phyloP scores from a whole-genome alignment of 192 early-diverging fungal genomes.

The Backusella macrospora region DNA sequence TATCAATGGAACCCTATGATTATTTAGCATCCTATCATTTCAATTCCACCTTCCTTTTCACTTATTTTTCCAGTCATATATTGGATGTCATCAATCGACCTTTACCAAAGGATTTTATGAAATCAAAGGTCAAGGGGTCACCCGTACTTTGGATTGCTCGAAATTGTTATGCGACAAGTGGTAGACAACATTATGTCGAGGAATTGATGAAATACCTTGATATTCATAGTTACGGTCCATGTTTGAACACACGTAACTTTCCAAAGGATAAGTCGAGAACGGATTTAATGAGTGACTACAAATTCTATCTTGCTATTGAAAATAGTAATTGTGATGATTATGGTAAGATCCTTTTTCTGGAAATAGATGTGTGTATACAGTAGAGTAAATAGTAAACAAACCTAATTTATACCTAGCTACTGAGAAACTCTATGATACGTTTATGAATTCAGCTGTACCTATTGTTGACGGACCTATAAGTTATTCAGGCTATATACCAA shows the following conservation, averaged over 20 bases:
- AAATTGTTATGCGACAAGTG: slow-evolving; percentile 22
- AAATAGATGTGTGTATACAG: too few species aligned
- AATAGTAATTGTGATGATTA: slow-evolving; percentile 31
- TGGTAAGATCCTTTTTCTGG: slow-evolving; percentile 13
- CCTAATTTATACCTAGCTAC: too few species aligned
- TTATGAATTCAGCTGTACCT: slow-evolving; percentile 23
- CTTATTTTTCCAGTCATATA: slow-evolving; percentile 15
- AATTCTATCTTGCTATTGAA: slow-evolving; percentile 28
- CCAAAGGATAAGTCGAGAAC: slow-evolving; percentile 13
- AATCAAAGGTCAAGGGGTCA: background rate
- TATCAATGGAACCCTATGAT: slow-evolving; percentile 20
- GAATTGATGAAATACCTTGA: slow-evolving; percentile 24
- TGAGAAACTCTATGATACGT: slow-evolving; percentile 24
- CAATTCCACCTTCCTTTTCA: slow-evolving; percentile 16
- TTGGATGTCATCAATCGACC: slow-evolving; percentile 24
- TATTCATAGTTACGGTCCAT: slow-evolving; percentile 13
- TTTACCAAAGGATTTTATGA: slow-evolving; percentile 28
- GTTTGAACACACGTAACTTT: slow-evolving; percentile 19
- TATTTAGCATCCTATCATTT: slow-evolving; percentile 29
- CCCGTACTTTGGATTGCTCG: slow-evolving; percentile 28
- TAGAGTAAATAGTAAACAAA: too few species aligned
- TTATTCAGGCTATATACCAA: slow-evolving; percentile 19
- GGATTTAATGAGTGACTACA: slow-evolving; percentile 28
- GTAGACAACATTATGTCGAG: slow-evolving; percentile 16
- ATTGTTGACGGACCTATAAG: slow-evolving; percentile 25